A percentile compares a stretch with the other conserved stretches of the same genome.
Evolutionary conservation across 2,329 filamentous ascomycete species (phyloP).

Genomic region (Magnaporthiopsis incrustans): DNA sequence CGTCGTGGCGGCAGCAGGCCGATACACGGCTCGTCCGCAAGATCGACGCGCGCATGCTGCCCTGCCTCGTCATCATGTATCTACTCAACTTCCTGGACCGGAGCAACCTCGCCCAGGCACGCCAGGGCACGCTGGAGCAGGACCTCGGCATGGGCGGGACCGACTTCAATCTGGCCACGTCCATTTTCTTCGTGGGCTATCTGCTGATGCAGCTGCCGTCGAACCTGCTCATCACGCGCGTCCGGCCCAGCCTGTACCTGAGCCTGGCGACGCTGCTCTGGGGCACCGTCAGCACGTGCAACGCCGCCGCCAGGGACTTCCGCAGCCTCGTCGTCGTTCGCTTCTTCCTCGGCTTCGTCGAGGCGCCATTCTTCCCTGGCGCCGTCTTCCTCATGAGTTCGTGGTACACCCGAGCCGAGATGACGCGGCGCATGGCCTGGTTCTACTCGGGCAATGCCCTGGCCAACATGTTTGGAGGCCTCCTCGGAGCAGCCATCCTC

Average conservation of each 20-base stretch:
- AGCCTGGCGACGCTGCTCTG: constrained; percentile 35
- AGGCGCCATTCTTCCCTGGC: constrained; percentile 44
- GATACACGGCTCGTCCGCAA: constrained; percentile 32
- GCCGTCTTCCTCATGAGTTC: constrained; percentile 38
- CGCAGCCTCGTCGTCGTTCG: constrained; percentile 34
- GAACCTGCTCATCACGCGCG: constrained; percentile 44
- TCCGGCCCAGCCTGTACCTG: constrained; percentile 46
- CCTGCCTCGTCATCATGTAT: constrained; percentile 46
- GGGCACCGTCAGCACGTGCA: constrained; percentile 34
- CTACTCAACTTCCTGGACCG: constrained; percentile 48
- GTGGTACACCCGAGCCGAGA: constrained; percentile 35
- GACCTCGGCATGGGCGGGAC: constrained; percentile 47
- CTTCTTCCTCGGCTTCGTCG: constrained; percentile 40
- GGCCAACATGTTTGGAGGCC: constrained; percentile 42
- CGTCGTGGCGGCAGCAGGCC: neutral
- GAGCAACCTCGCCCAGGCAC: constrained; percentile 44
- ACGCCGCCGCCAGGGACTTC: constrained; percentile 36
- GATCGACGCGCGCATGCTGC: constrained; percentile 42
- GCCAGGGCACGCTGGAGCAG: constrained; percentile 42
- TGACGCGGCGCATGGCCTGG: constrained; percentile 36
- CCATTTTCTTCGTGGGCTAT: constrained; percentile 51
- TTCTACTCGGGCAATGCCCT: constrained; percentile 39
- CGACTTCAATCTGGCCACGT: constrained; percentile 48
- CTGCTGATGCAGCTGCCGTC: constrained; percentile 55
- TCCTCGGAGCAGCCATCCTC: constrained; percentile 41